Evolutionary conservation across 2,329 filamentous ascomycete genomes (phyloP).

Genomic region (Hyphodiscus sp.): DNA sequence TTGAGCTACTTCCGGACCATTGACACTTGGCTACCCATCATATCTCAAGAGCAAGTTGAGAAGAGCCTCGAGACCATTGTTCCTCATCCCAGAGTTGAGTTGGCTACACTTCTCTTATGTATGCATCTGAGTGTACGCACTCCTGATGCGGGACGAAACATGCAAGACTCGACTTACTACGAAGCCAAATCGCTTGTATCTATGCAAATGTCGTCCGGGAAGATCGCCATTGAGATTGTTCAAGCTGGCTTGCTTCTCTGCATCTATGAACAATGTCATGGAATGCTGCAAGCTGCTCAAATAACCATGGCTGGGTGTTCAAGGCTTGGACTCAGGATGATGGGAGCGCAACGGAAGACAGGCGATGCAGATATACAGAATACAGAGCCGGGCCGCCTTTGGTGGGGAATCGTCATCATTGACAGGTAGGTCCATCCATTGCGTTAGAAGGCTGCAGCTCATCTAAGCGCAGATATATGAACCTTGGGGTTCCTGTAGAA

Average conservation of each 20-base stretch:
- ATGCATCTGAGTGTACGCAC: constrained; percentile 15
- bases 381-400: constrained; percentile 17
- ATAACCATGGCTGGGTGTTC: constrained; percentile 13
- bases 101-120: constrained; percentile 12
- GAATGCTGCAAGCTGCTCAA: constrained; percentile 16
- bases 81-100: constrained; percentile 8
- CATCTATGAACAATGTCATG: constrained; percentile 19
- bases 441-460: neutral
- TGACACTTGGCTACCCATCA: constrained; percentile 18
- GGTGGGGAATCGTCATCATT: constrained; percentile 20
- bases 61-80: constrained; percentile 12
- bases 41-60: constrained; percentile 8
- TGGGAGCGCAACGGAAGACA: constrained; percentile 1
- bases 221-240: constrained; percentile 14
- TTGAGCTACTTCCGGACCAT: constrained; percentile 18
- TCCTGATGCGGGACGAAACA: constrained; percentile 1
- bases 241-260: constrained; percentile 18
- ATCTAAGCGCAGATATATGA: constrained; percentile 12
- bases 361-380: constrained; percentile 11
- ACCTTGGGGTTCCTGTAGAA: constrained; percentile 13
- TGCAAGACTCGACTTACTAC: constrained; percentile 10
- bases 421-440: constrained; percentile 10
- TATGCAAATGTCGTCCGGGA: constrained; percentile 12
- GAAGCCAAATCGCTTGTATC: constrained; percentile 14
- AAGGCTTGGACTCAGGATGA: constrained; percentile 15